Percentiles rank a stretch among this genome's conserved stretches.
phyloP scores from a whole-genome alignment of 257 asterid genomes.

The Forsythia viridissima region DNA sequence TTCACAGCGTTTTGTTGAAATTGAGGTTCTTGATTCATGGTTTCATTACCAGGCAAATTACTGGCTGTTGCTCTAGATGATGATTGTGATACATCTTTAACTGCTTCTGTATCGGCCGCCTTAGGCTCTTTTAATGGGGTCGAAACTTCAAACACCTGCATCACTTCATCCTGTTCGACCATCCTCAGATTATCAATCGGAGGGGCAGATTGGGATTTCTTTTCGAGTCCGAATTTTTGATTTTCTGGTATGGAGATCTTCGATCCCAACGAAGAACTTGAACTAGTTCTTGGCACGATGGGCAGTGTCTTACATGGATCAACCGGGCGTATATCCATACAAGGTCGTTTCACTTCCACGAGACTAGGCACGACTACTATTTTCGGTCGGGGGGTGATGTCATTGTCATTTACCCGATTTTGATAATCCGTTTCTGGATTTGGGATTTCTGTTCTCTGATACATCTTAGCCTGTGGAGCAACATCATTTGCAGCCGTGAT shows the following conservation, averaged over 20 bases:
- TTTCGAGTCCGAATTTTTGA: conserved; percentile 22
- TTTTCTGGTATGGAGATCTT: neutral
- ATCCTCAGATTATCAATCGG: conserved; percentile 46
- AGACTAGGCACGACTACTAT: conserved; percentile 4
- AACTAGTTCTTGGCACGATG: conserved; percentile 21
- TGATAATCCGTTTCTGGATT: conserved; percentile 29
- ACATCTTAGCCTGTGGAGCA: conserved; percentile 69
- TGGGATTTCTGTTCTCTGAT: conserved; percentile 42
- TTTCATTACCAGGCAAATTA: conserved; percentile 16
- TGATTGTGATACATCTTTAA: conserved; percentile 27
- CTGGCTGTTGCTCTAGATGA: conserved; percentile 14
- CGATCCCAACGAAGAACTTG: conserved; percentile 23
- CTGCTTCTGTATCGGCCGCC: conserved; percentile 20
- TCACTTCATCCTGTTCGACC: conserved; percentile 70
- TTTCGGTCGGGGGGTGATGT: neutral
- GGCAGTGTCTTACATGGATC: neutral
- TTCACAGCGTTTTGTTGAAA: no score
- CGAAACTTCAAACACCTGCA: conserved; percentile 65
- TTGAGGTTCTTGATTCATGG: conserved; percentile 14
- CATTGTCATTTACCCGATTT: conserved; percentile 24
- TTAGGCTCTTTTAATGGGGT: conserved; percentile 34
- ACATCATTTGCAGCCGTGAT: conserved; percentile 60
- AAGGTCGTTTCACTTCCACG: conserved; percentile 30
- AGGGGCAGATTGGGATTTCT: conserved; percentile 27
- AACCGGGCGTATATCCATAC: conserved; percentile 17